These are phyloP conservation scores for Cyberlindnera maritima DNA, from an alignment of 805 yeast genomes.

Conservation along the genomic window DNA sequence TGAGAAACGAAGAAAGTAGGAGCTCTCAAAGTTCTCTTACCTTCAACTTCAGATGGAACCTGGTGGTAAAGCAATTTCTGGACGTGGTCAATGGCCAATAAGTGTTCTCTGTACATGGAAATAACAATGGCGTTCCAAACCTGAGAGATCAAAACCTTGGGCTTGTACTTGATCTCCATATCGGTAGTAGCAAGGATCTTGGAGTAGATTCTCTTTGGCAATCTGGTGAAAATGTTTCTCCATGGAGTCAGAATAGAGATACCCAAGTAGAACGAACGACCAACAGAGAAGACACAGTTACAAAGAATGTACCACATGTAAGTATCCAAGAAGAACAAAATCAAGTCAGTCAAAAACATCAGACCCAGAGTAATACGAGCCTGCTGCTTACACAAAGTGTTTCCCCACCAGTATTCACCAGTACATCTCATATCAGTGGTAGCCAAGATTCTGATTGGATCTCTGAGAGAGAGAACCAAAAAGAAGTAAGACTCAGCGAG, in stretches of 20 bases:
- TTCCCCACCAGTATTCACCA: conserved; percentile 91
- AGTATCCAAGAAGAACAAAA: conserved; percentile 97
- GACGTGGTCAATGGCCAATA: conserved; percentile 96
- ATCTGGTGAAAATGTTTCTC: conserved; percentile 97
- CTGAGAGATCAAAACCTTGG: conserved; percentile 96
- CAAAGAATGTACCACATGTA: conserved; percentile 97
- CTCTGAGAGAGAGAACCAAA: conserved; percentile 84
- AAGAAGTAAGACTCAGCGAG: conserved; percentile 89
- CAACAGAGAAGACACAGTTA: conserved; percentile 94
- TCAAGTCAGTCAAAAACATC: conserved; percentile 89
- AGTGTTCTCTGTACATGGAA: conserved; percentile 99
- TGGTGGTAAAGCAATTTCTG: conserved; percentile 96
- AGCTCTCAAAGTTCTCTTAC: conserved; percentile 96
- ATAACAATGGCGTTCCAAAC: conserved; percentile 99
- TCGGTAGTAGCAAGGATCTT: conserved; percentile 97
- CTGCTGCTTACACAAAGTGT: conserved; percentile 75
- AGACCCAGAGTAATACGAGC: conserved; percentile 86
- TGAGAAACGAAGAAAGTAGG: conserved; percentile 98
- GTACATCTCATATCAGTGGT: conserved; percentile 87
- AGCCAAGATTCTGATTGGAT: conserved; percentile 89
- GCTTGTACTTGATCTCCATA: conserved; percentile 98
- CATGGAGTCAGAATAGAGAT: conserved; percentile 98
- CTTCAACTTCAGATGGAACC: conserved; percentile 97
- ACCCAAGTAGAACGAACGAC: conserved; percentile 98
- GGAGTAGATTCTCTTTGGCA: conserved; percentile 98